Evolutionary conservation across 495 filamentous ascomycete genomes (phyloP).

Genomic region (Aspergillus homomorphus): DNA sequence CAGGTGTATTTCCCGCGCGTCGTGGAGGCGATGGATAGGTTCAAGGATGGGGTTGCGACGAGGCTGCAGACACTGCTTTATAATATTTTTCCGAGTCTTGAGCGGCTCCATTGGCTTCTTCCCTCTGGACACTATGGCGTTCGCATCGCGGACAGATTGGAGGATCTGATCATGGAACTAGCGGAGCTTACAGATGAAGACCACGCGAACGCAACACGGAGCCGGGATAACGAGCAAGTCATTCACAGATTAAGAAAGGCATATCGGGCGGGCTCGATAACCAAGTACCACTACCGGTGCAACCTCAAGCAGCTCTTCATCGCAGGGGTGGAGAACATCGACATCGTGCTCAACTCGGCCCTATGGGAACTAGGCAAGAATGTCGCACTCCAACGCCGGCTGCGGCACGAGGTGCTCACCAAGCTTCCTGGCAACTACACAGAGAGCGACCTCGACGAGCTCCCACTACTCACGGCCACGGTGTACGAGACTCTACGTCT

Average conservation of each 20-base stretch:
- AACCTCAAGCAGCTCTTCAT: background rate
- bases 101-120: background rate
- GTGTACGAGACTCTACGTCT: background rate
- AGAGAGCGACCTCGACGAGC: background rate
- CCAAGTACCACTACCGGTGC: background rate
- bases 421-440: background rate
- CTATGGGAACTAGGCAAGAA: background rate
- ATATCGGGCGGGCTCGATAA: background rate
- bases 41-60: background rate
- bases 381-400: background rate
- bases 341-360: background rate
- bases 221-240: background rate
- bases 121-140: background rate
- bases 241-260: background rate
- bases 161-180: background rate
- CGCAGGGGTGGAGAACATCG: background rate
- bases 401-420: background rate
- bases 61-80: background rate
- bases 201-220: no score
- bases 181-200: no score
- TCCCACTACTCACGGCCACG: background rate
- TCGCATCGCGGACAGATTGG: background rate
- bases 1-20: no score
- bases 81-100: background rate
- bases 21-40: background rate